phyloP scores from a whole-genome alignment of 2,329 filamentous ascomycete genomes.

The Xenosphaeropsis pyriputrescens region DNA sequence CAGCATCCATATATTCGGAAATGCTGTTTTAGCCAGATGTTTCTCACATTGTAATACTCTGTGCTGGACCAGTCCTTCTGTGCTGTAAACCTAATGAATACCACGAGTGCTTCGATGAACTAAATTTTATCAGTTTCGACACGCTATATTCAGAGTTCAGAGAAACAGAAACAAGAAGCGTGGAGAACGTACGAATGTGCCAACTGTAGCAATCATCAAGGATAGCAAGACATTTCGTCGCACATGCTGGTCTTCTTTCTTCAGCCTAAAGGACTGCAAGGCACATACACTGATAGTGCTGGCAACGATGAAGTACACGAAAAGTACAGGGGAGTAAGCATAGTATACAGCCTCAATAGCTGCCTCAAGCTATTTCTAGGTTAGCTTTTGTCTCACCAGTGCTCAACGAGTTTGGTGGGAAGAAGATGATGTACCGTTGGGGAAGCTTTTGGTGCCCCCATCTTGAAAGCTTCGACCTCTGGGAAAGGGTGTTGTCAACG shows the following conservation, averaged over 20 bases:
- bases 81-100: no score
- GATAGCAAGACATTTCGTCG: conserved; percentile 27
- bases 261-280: conserved; percentile 29
- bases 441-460: no score
- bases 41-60: conserved; percentile 19
- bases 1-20: neutral
- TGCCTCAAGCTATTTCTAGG: neutral
- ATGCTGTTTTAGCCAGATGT: neutral
- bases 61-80: conserved; percentile 1
- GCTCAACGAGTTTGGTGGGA: no score
- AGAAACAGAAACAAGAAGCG: neutral
- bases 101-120: no score
- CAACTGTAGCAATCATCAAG: conserved; percentile 19
- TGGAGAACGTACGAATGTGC: conserved; percentile 22
- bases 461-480: no score
- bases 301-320: conserved; percentile 39
- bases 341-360: conserved; percentile 31
- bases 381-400: neutral
- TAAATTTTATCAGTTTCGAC: no score
- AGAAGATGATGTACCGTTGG: no score
- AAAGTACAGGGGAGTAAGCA: conserved; percentile 38
- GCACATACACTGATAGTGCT: conserved; percentile 35
- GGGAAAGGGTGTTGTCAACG: no score
- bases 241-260: conserved; percentile 20
- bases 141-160: no score